Evolutionary conservation across 371 early-diverging fungal genomes (phyloP), one percentile per base, ranked within the genome.

Genomic region (Mortierella sp.): DNA sequence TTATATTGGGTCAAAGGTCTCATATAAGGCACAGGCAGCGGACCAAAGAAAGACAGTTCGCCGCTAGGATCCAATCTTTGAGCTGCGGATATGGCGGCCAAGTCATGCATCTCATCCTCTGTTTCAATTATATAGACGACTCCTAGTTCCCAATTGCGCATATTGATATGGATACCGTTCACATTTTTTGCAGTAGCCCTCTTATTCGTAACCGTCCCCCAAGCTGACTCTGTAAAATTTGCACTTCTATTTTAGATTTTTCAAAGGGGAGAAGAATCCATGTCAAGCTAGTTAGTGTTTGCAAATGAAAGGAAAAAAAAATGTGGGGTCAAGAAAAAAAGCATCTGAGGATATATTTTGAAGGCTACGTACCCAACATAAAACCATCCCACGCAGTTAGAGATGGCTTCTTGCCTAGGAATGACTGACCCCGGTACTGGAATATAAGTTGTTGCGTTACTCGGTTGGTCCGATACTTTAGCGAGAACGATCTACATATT

Each of bases 141-240:
- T 0, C 74, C 74, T 4, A 79, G 59, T 34, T 79, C 80, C 70
- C 70, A 79, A 17, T 79, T 79, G 32, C 80, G 80, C 57, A 79
- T 70, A 17, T 19, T 26, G 28, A 79, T 15, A 28, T 53, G 49
- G 8, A 78, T 35, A 10, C 65, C 66, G 12, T 47, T 12, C 45
- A 23, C 29, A 26, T 15, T 15, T 45, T 9, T 31, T 32, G 43
- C 22, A 17, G 54, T 23, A 0, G 61, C 29, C 26, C 45, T 65
- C 40, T 61, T 69, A 28, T 47, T 61, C 12, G 47, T 4, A 32
- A 73, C 49, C 0, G 42, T 60, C 1, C 80, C 80, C 80, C 80
- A 79, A 29, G 74, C 80, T 3, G 80, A 79, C 37, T 79, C 80
- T 43, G 80, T 63, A 31, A 73, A 79, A 29, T 79, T 79, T 5